Base-by-base conservation (phyloP, 1,139 yeast species). In the Pichia sp. region DNA sequence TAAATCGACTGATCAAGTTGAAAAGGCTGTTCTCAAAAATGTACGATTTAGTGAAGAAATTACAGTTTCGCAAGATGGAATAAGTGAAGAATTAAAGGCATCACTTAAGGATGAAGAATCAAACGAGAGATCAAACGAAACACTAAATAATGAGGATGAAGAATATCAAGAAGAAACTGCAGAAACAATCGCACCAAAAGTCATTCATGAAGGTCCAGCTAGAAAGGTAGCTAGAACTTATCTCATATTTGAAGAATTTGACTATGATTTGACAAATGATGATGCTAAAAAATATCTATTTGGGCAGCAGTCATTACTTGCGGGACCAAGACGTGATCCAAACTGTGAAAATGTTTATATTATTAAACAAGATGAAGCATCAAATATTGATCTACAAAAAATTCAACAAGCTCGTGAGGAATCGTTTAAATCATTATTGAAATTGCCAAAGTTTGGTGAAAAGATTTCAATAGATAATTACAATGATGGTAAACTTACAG, bases 391-490 rank as follows among this genome's bases (percentile, higher is more conserved):
- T 33, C 46, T 59, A 28, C 49, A 55, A 30, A 53, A 56, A 26
- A 47, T 55, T 30, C 44, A 51, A 29, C 51, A 48, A 7, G 70
- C 69, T 40, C 64, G 68, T 43, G 39, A 54, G n/a, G 56, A 59
- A 11, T 64, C 62, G 35, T 76, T 78, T 53, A 75, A 77, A 39
- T 74, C 73, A 4, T 65, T 84, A 41, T 69, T 71, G 36, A 69
- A 74, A 42, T 69, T 82, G 43, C 90, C 90, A 0, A 69, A 74
- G 40, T 74, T 84, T 55, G 92, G 92, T 12, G 78, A 80, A 41
- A 76, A 69, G 41, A 66, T 73, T 39, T 67, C 71, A 16, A 40
- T 48, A 11, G 51, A 50, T 25, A 76, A 74, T 45, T 61, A 65
- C 16, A 35, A 35, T 20, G 36, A 42, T 20, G 45, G 40, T 36